Evolutionary conservation across 495 filamentous ascomycete species (phyloP).

Genomic region (Xylaria scruposa): DNA sequence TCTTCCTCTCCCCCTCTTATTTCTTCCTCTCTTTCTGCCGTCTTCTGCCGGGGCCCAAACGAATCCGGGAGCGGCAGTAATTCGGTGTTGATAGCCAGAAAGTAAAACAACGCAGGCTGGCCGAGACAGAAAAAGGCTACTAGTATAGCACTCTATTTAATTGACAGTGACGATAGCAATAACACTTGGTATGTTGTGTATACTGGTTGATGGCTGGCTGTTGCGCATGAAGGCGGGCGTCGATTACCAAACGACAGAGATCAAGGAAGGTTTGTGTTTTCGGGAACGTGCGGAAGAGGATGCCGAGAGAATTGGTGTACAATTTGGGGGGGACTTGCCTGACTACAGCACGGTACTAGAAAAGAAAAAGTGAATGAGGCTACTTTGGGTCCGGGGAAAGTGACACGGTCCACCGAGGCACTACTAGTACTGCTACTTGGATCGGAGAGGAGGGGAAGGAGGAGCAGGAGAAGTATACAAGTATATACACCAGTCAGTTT

Average conservation of each 20-base stretch:
- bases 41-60: not conserved
- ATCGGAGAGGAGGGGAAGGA: not conserved
- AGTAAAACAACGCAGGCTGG: not conserved
- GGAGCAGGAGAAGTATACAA: not conserved
- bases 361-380: not conserved
- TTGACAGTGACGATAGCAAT: too few relatives aligned
- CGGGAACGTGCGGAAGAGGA: constrained; percentile 26
- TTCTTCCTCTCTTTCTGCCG: not conserved
- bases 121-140: not conserved
- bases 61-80: not conserved
- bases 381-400: constrained; percentile 18
- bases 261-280: not conserved
- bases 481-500: not conserved
- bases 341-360: not conserved
- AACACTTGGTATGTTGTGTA: not conserved
- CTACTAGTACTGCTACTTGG: constrained; percentile 1
- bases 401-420: constrained; percentile 18
- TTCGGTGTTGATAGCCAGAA: not conserved
- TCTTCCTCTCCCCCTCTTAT: not conserved
- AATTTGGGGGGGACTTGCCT: not conserved
- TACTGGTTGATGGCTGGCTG: not conserved
- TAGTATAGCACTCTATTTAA: not conserved
- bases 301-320: constrained; percentile 16
- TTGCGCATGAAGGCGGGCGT: not conserved
- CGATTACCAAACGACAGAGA: not conserved